phyloP scores from a whole-genome alignment of 352 stramenopile species.

The Phytophthora hybrid region DNA sequence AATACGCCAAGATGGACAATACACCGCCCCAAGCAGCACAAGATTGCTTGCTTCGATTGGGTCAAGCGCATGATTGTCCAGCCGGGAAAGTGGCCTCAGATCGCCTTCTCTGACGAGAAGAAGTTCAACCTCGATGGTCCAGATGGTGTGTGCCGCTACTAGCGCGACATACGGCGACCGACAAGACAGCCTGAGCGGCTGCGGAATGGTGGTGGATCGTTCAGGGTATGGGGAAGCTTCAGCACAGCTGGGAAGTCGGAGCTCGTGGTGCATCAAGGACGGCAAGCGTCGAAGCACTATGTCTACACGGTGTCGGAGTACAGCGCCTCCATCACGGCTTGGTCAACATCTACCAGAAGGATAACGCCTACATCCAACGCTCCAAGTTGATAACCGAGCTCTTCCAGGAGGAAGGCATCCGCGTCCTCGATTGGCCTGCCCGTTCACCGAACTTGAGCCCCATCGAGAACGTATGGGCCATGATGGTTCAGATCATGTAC shows the following conservation, averaged over 20 bases:
- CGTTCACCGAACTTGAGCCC: constrained; percentile 19
- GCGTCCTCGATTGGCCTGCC: constrained; percentile 2
- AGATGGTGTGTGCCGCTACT: constrained; percentile 19
- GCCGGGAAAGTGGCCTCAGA: constrained; percentile 7
- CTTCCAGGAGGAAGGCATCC: constrained; percentile 11
- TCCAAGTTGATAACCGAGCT: background rate
- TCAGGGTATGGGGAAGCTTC: constrained; percentile 1
- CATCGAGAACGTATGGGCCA: background rate
- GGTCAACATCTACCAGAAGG: constrained; percentile 28
- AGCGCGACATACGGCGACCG: constrained; percentile 3
- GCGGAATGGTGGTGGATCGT: constrained; percentile 3
- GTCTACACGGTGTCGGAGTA: constrained; percentile 20
- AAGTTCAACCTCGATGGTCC: constrained; percentile 25
- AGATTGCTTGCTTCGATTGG: constrained; percentile 1
- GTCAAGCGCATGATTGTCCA: constrained; percentile 1
- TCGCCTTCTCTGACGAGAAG: constrained; percentile 20
- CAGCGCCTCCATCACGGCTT: background rate
- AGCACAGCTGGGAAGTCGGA: constrained; percentile 10
- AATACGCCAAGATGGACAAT: constrained; percentile 9
- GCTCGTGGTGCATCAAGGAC: constrained; percentile 7
- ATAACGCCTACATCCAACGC: constrained; percentile 21
- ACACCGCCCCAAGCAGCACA: constrained; percentile 7
- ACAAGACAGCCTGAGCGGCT: constrained; percentile 1
- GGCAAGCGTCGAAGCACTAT: constrained; percentile 8
- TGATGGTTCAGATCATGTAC: constrained; percentile 30